Percentiles rank a stretch among this genome's conserved stretches.
Evolutionary conservation across 305 asterid genomes (phyloP).

Genomic region (Caryopteris hybrid): DNA sequence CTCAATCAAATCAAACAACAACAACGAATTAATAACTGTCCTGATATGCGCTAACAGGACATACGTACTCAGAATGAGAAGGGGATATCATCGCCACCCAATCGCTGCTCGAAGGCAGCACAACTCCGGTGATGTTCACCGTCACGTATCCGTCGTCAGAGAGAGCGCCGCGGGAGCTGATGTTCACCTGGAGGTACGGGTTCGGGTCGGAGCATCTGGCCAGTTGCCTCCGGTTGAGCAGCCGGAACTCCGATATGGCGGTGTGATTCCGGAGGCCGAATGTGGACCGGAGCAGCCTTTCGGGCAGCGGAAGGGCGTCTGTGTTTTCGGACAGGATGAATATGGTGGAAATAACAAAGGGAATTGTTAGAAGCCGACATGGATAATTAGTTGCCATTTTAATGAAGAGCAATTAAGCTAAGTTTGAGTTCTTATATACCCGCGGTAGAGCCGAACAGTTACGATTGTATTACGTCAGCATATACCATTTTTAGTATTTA

Average conservation of each 20-base stretch:
- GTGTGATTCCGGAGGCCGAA: conserved; percentile 42
- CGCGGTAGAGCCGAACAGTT: too few species aligned
- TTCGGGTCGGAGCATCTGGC: conserved; percentile 38
- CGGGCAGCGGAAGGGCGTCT: conserved; percentile 12
- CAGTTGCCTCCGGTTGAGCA: conserved; percentile 43
- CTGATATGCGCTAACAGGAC: too few species aligned
- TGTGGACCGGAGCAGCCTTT: conserved; percentile 21
- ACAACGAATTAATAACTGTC: neutral
- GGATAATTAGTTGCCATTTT: neutral
- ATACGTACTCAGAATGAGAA: conserved; percentile 53
- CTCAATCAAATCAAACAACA: neutral
- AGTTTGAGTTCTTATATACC: too few species aligned
- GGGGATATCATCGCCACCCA: conserved; percentile 95
- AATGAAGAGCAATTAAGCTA: neutral
- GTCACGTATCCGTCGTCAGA: conserved; percentile 46
- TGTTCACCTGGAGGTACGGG: conserved; percentile 43
- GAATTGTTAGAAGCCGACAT: neutral
- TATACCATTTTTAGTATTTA: too few species aligned
- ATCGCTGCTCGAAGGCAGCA: conserved; percentile 34
- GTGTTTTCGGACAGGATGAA: neutral
- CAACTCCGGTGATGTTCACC: conserved; percentile 55
- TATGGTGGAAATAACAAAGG: neutral
- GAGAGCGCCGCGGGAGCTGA: conserved; percentile 26
- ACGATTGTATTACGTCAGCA: too few species aligned
- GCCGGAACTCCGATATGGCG: conserved; percentile 54